phyloP scores from a whole-genome alignment of 2,329 filamentous ascomycete genomes.

The Paracoccidioides lutzii region DNA sequence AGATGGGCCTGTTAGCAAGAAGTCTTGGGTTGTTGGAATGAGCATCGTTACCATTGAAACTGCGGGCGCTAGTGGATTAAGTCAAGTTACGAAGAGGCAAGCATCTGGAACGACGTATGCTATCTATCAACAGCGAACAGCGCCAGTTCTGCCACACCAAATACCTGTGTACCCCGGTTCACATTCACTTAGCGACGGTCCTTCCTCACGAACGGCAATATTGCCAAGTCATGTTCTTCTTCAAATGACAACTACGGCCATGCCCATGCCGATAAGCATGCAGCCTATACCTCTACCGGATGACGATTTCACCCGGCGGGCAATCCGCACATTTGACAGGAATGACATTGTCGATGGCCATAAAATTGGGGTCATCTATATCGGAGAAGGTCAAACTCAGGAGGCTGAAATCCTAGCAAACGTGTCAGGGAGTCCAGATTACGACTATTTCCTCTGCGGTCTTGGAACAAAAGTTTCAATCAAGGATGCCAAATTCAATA shows the following conservation, averaged over 20 bases:
- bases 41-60: slow-evolving; percentile 41
- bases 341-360: slow-evolving; percentile 86
- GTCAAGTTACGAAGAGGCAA: slow-evolving; percentile 39
- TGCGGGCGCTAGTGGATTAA: slow-evolving; percentile 33
- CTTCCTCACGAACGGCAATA: slow-evolving; percentile 28
- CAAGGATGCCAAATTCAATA: slow-evolving; percentile 76
- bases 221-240: slow-evolving; percentile 36
- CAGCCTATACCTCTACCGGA: slow-evolving; percentile 68
- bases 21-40: slow-evolving; percentile 40
- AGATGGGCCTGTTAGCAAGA: slow-evolving; percentile 31
- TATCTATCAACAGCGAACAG: slow-evolving; percentile 35
- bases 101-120: slow-evolving; percentile 39
- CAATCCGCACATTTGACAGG: slow-evolving; percentile 70
- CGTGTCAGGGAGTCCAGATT: slow-evolving; percentile 72
- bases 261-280: slow-evolving; percentile 35
- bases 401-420: slow-evolving; percentile 82
- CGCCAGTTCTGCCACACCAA: slow-evolving; percentile 34
- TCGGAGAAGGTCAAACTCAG: slow-evolving; percentile 70
- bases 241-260: slow-evolving; percentile 32
- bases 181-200: slow-evolving; percentile 24
- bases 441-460: slow-evolving; percentile 68
- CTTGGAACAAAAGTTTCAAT: slow-evolving; percentile 72
- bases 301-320: slow-evolving; percentile 56
- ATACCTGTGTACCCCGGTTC: slow-evolving; percentile 28
- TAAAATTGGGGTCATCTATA: slow-evolving; percentile 89